Evolutionary conservation across 345 rosid genomes (phyloP), one percentile per base, ranked within the genome.

Genomic region (Gossypium rotundifolium): DNA sequence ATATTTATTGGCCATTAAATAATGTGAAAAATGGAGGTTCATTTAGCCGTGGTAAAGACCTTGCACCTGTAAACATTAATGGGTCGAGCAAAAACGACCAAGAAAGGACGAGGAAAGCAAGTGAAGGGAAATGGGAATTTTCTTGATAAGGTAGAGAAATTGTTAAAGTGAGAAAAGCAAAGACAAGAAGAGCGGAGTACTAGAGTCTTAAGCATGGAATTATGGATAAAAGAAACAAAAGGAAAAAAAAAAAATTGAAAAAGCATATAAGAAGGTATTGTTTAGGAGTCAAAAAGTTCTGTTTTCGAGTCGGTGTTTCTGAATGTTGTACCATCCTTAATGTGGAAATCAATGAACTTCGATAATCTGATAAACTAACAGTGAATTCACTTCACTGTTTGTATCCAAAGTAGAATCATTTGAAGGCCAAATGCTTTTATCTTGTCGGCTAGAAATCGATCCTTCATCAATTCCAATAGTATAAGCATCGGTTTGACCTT

Each of bases 1-100:
- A 29, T 29, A 29, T 29, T 29, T 29, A 3, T 3, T 29, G 5
- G 38, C 5, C 38, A 29, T 29, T 29, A 29, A 4, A 29, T 29
- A 29, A 29, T 29, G 5, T 29, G 38, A 1, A 29, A 29, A 29
- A 29, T 29, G 4, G 82, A 57, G 42, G 79, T 42, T 49, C 60
- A 70, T 33, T 70, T 79, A 58, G 88, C 82, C 90, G 83, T 87
- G 66, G 87, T 83, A 2, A 87, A 55, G 68, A 83, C 77, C 77
- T 74, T 80, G 57, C 54, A 70, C 74, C 69, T 82, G 48, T 49
- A 63, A 55, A 80, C 65, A 52, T 64, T 80, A 83, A 85, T 44
- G 71, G 82, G 78, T 80, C 69, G 77, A 66, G 59, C 67, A 73
- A 70, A 78, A 77, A 75, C 54, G 72, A 68, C 11, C 1, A 78